These are phyloP conservation scores for Melocanna baccifera DNA, from an alignment of 176 grass and related monocot genomes.

Conservation along the genomic window DNA sequence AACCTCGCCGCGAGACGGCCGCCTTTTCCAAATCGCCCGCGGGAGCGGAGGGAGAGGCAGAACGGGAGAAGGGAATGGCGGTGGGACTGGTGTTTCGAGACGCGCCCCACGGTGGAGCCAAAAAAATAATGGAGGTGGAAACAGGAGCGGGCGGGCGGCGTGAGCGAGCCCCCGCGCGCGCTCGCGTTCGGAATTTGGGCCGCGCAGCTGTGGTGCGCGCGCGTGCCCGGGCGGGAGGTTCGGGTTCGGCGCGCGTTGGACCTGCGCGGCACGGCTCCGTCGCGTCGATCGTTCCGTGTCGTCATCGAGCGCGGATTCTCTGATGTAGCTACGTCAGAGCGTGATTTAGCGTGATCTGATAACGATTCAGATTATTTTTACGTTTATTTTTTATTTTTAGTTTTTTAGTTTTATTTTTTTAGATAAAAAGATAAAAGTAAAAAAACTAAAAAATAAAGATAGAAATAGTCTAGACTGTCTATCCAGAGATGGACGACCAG, in stretches of 20 bases:
- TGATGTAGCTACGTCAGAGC: no score
- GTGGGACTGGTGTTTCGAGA: background rate
- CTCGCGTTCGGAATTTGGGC: slow-evolving; percentile 39
- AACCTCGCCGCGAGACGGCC: slow-evolving; percentile 29
- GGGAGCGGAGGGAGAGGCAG: background rate
- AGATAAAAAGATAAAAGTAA: no score
- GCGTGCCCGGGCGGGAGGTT: background rate
- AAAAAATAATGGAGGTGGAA: slow-evolving; percentile 9
- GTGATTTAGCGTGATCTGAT: no score
- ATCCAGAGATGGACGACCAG: no score
- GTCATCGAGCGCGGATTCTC: no score
- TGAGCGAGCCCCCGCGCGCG: slow-evolving; percentile 12
- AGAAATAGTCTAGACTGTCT: no score
- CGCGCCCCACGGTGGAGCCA: slow-evolving; percentile 3
- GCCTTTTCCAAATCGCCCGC: background rate
- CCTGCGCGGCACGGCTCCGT: background rate
- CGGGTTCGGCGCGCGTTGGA: background rate
- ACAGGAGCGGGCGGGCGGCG: background rate
- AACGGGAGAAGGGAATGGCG: background rate
- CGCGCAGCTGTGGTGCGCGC: background rate
- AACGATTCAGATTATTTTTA: no score
- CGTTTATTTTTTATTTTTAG: no score
- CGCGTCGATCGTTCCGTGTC: background rate
- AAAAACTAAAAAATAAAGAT: no score
- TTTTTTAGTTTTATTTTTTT: no score